Base-by-base conservation (phyloP, 768 basidiomycete genomes). In the Rossbeevera mucosa region DNA sequence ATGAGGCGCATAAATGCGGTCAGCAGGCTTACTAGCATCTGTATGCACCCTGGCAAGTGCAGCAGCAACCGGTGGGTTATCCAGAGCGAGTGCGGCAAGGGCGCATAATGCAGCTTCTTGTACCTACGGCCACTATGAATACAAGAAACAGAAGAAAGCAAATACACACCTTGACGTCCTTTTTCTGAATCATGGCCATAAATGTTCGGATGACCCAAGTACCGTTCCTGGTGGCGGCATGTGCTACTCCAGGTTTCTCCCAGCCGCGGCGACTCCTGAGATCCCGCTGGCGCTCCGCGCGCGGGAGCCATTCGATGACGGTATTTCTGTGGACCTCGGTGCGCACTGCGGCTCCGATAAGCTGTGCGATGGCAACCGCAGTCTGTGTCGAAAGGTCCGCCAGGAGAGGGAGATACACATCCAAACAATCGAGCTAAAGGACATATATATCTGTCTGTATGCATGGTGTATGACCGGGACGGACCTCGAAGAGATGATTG, bases 41-140 rank as follows among this genome's bases (percentile, higher is more conserved):
- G 67, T 56, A 11, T 66, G 55, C 2, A 71, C 57, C 57, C 75
- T 85, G 2, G 72, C 65, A 4, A 90, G 67, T 0, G 71, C 73
- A 11, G 55, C 63, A 4, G 86, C 81, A 0, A 88, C 72, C 5
- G 68, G 54, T 0, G 74, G 60, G 48, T 83, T 88, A 49, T 90
- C 88, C 58, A 80, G 81, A 7, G 79, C 76, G 8, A 92, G 68
- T 1, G 86, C 76, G 2, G 83, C 86, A 22, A 92, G 71, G 0
- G 85, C 89, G 26, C 65, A 72, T 4, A 90, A 64, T 0, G 76
- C 80, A 0, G 85, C 82, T 65, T 88, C 88, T 63, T 88, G 83
- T 3, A 80, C 67, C 85, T 88, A 57, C 11, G 43, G 20, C 28
- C 30, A 1, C 16, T 22, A 22, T 47, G 21, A 50, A 33, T 54